Percentiles rank a stretch among this genome's conserved stretches.
phyloP scores from a whole-genome alignment of 768 basidiomycete genomes.

The Tylopilus rubrobrunneus region DNA sequence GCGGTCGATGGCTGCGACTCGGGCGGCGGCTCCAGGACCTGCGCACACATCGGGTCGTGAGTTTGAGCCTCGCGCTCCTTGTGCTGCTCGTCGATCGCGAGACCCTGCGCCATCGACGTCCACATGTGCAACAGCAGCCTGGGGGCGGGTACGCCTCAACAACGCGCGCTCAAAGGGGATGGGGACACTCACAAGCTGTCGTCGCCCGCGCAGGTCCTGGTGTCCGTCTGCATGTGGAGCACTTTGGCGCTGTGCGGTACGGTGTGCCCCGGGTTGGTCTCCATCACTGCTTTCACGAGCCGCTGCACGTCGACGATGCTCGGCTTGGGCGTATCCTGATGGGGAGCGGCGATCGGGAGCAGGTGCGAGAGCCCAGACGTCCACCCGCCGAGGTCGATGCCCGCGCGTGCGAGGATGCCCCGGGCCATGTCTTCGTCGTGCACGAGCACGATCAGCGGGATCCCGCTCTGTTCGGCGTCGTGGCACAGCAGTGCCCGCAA shows the following conservation, averaged over 20 bases:
- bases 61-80: slow-evolving; percentile 12
- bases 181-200: slow-evolving; percentile 42
- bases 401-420: slow-evolving; percentile 38
- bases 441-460: slow-evolving; percentile 46
- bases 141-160: not conserved
- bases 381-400: slow-evolving; percentile 42
- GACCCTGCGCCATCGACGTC: slow-evolving; percentile 43
- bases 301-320: not conserved
- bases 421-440: slow-evolving; percentile 38
- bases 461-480: slow-evolving; percentile 12
- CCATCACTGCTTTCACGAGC: slow-evolving; percentile 38
- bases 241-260: slow-evolving; percentile 32
- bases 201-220: slow-evolving; percentile 47
- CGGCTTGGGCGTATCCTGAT: no score
- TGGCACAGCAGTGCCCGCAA: slow-evolving; percentile 22
- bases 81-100: slow-evolving; percentile 45
- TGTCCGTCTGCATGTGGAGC: slow-evolving; percentile 31
- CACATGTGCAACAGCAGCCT: slow-evolving; percentile 44
- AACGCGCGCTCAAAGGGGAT: no score
- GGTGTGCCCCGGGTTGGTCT: slow-evolving; percentile 21
- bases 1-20: no score
- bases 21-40: slow-evolving; percentile 10
- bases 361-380: slow-evolving; percentile 33
- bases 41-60: slow-evolving; percentile 9
- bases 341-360: slow-evolving; percentile 3